phyloP scores from a whole-genome alignment of 495 filamentous ascomycete species.

The Thermothielavioides terrestris region DNA sequence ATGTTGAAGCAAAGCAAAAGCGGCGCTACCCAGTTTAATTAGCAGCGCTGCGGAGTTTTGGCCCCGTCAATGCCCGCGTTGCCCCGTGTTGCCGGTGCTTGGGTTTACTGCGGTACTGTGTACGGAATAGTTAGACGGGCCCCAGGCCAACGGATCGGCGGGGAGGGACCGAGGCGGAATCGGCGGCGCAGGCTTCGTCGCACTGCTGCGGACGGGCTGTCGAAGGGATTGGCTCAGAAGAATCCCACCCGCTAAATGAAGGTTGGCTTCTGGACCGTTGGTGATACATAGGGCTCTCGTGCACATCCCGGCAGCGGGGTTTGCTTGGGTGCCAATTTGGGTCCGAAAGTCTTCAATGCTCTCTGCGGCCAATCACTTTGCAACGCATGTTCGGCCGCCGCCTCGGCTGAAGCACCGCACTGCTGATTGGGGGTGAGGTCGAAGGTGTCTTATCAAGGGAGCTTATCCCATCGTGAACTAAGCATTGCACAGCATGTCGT shows the following conservation, averaged over 20 bases:
- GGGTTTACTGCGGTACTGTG: too few species aligned
- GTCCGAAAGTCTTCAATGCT: neutral
- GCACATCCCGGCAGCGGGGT: constrained; percentile 2
- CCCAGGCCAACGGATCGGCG: constrained; percentile 1
- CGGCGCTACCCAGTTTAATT: constrained; percentile 2
- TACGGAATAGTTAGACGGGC: too few species aligned
- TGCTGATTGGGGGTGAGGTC: neutral
- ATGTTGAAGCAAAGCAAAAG: neutral
- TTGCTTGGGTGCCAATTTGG: constrained; percentile 8
- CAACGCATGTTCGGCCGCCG: constrained; percentile 10
- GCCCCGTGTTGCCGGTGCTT: constrained; percentile 11
- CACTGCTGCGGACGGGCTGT: neutral
- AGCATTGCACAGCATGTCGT: too few species aligned
- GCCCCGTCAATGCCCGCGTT: constrained; percentile 6
- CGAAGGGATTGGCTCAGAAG: constrained; percentile 11
- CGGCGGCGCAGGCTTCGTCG: constrained; percentile 1
- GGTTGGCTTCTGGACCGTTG: neutral
- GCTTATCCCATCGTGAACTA: too few species aligned
- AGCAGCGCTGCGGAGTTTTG: constrained; percentile 5
- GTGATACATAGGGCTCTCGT: neutral
- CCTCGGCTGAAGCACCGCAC: neutral
- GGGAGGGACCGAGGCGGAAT: neutral
- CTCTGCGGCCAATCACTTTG: constrained; percentile 6
- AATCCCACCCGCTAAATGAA: constrained; percentile 10
- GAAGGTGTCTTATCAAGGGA: neutral